Percentiles rank a stretch among this genome's conserved stretches.
Evolutionary conservation across 2,329 filamentous ascomycete species (phyloP).

Genomic region (Monilinia polystroma): DNA sequence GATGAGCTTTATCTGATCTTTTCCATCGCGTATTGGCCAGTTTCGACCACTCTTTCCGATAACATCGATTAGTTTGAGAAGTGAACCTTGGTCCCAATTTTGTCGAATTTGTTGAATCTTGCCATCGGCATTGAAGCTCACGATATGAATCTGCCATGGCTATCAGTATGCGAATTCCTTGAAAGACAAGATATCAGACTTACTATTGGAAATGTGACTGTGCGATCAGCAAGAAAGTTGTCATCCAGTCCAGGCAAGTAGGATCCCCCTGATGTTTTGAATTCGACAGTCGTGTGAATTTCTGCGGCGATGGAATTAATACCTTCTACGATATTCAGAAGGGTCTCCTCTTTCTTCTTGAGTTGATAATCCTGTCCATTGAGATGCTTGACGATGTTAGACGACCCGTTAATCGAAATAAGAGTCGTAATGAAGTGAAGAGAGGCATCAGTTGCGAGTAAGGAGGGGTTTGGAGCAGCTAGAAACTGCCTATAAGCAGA

Average conservation of each 20-base stretch:
- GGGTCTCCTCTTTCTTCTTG: slow-evolving; percentile 77
- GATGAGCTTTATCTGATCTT: slow-evolving; percentile 79
- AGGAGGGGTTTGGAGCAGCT: slow-evolving; percentile 60
- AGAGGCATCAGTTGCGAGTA: slow-evolving; percentile 64
- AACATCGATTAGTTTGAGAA: slow-evolving; percentile 90
- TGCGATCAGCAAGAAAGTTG: slow-evolving; percentile 85
- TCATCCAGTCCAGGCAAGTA: slow-evolving; percentile 90
- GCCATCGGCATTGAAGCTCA: slow-evolving; percentile 72
- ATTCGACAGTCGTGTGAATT: slow-evolving; percentile 79
- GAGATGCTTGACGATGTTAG: slow-evolving; percentile 82
- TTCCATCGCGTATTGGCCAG: slow-evolving; percentile 90
- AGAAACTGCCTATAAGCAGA: slow-evolving; percentile 71
- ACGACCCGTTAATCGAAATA: slow-evolving; percentile 66
- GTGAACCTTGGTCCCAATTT: slow-evolving; percentile 91
- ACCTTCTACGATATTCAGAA: slow-evolving; percentile 73
- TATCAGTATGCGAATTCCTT: slow-evolving; percentile 25
- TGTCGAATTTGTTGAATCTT: slow-evolving; percentile 86
- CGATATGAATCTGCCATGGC: slow-evolving; percentile 71
- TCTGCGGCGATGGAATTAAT: slow-evolving; percentile 70
- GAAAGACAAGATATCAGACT: slow-evolving; percentile 41
- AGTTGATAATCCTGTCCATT: slow-evolving; percentile 68
- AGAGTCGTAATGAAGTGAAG: slow-evolving; percentile 90
- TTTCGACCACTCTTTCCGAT: slow-evolving; percentile 88
- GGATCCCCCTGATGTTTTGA: slow-evolving; percentile 74
- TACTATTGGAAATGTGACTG: slow-evolving; percentile 79